A percentile compares a stretch with the other conserved stretches of the same genome.
These are phyloP conservation scores for Gossypium davidsonii DNA, from an alignment of 441 rosid species.

Conservation along the genomic window DNA sequence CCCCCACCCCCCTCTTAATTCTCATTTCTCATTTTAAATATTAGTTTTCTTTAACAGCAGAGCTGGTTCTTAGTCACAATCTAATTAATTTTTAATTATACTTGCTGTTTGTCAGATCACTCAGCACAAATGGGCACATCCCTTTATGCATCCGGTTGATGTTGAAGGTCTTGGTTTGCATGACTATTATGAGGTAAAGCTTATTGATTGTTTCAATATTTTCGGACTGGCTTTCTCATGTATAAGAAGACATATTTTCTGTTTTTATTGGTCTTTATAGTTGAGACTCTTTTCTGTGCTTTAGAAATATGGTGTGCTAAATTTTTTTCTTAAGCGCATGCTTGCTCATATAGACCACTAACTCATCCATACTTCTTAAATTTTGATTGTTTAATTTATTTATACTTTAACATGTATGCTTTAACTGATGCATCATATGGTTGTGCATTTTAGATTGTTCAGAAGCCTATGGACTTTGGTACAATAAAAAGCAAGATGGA, in stretches of 20 bases:
- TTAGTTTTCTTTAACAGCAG: background rate
- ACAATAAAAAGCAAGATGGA: constrained; percentile 88
- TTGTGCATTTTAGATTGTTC: constrained; percentile 57
- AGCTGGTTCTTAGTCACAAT: background rate
- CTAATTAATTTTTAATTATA: background rate
- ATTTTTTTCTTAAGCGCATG: background rate
- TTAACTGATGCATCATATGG: constrained; percentile 1
- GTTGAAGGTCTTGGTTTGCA: constrained; percentile 78
- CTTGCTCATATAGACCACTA: background rate
- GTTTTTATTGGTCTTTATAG: background rate
- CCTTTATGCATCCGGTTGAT: constrained; percentile 90
- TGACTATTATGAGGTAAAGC: constrained; percentile 74
- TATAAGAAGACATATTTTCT: background rate
- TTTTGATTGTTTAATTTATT: background rate
- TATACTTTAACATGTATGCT: constrained; percentile 5
- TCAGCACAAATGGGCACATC: constrained; percentile 95
- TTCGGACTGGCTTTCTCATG: background rate
- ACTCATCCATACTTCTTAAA: background rate
- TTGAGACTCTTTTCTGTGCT: constrained; percentile 2
- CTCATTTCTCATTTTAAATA: background rate
- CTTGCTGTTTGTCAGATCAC: constrained; percentile 43
- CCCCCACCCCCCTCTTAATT: background rate
- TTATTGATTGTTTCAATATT: background rate
- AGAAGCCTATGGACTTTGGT: constrained; percentile 97
- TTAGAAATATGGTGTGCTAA: background rate